These are phyloP conservation scores for Geotrichum klebahnii DNA, from an alignment of 1,139 yeast genomes.

Conservation along the genomic window DNA sequence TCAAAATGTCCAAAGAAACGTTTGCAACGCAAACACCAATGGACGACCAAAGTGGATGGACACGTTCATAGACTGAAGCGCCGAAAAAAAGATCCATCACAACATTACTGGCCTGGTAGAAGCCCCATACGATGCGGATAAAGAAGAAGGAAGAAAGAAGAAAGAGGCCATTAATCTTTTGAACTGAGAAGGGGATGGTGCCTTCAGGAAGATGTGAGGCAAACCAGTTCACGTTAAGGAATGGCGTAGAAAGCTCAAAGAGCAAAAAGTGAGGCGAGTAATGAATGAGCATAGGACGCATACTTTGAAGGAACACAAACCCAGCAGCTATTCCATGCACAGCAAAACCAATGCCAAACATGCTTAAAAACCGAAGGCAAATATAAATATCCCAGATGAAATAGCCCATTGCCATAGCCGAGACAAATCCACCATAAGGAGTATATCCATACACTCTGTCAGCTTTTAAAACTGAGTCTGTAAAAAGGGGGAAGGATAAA, in stretches of 20 bases:
- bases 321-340: conserved; percentile 83
- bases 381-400: conserved; percentile 86
- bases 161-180: conserved; percentile 63
- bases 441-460: conserved; percentile 57
- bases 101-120: conserved; percentile 61
- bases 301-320: conserved; percentile 60
- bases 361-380: conserved; percentile 54
- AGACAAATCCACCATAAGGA: conserved; percentile 69
- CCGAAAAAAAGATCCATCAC: conserved; percentile 29
- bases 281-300: conserved; percentile 72
- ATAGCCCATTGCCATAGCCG: conserved; percentile 74
- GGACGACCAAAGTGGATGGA: conserved; percentile 47
- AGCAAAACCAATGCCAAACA: conserved; percentile 79
- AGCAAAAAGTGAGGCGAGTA: conserved; percentile 80
- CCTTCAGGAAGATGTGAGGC: conserved; percentile 66
- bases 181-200: conserved; percentile 49
- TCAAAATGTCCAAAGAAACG: conserved; percentile 60
- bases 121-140: conserved; percentile 83
- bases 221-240: conserved; percentile 88
- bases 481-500: conserved; percentile 57
- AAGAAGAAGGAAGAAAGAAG: conserved; percentile 68
- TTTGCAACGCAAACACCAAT: conserved; percentile 57
- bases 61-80: conserved; percentile 25
- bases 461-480: conserved; percentile 50
- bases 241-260: conserved; percentile 91